Evolutionary conservation across 768 basidiomycete genomes (phyloP).

Genomic region (Chalciporus pseudorubinellus): DNA sequence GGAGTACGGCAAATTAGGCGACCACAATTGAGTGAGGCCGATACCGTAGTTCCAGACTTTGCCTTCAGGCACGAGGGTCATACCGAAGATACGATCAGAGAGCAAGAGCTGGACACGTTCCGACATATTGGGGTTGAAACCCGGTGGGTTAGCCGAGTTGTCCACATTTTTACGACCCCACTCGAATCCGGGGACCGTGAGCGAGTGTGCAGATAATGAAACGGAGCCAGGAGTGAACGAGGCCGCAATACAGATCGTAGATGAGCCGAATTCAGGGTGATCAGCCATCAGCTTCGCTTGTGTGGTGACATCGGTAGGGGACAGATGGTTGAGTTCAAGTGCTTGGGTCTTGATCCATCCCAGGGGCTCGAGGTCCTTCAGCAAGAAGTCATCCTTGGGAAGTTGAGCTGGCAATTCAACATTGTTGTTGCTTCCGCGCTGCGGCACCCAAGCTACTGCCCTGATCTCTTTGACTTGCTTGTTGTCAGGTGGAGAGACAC

Average conservation of each 20-base stretch:
- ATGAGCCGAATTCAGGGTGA: conserved; percentile 92
- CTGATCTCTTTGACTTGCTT: conserved; percentile 99
- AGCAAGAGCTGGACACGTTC: conserved; percentile 90
- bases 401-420: conserved; percentile 88
- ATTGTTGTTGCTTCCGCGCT: conserved; percentile 91
- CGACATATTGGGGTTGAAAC: conserved; percentile 99
- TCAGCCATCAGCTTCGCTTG: conserved; percentile 98
- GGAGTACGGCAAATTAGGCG: conserved; percentile 73
- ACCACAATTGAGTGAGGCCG: conserved; percentile 90
- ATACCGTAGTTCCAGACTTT: conserved; percentile 97
- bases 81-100: conserved; percentile 93
- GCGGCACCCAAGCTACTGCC: conserved; percentile 96
- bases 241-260: conserved; percentile 88
- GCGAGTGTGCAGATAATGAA: conserved; percentile 87
- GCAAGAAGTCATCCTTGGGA: conserved; percentile 90
- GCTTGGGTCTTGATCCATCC: conserved; percentile 98
- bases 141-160: conserved; percentile 78
- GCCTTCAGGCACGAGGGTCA: conserved; percentile 93
- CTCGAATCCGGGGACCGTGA: conserved; percentile 92
- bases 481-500: conserved; percentile 91
- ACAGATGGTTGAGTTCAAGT: conserved; percentile 86
- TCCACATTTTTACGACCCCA: conserved; percentile 96
- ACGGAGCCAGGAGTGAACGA: conserved; percentile 99
- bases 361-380: conserved; percentile 92
- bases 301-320: conserved; percentile 88